Evolutionary conservation across 352 stramenopile species (phyloP).

Genomic region (Phytophthora citricola): DNA sequence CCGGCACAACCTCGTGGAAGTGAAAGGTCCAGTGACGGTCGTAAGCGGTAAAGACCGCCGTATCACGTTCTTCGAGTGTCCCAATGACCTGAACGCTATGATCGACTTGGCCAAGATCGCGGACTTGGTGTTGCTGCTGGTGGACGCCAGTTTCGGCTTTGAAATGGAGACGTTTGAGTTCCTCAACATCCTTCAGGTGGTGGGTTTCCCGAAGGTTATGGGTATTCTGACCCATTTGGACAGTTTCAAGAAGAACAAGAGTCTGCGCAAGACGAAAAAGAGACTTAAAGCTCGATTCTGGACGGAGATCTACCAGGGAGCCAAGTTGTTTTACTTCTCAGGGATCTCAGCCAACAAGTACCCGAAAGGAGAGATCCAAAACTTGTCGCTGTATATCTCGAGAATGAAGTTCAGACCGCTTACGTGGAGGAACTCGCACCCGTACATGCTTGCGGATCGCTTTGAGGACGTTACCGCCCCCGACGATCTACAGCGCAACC

Average conservation of each 20-base stretch:
- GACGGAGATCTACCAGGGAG: constrained; percentile 97
- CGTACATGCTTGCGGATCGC: constrained; percentile 98
- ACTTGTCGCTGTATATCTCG: constrained; percentile 97
- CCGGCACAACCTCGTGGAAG: constrained; percentile 96
- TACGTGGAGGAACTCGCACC: constrained; percentile 99
- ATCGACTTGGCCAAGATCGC: constrained; percentile 98
- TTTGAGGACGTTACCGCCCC: constrained; percentile 98
- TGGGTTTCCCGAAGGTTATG: constrained; percentile 95
- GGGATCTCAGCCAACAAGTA: constrained; percentile 99
- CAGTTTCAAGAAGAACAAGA: constrained; percentile 98
- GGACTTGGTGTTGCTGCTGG: constrained; percentile 98
- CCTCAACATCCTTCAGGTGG: constrained; percentile 98
- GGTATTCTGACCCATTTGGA: constrained; percentile 99
- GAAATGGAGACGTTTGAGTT: constrained; percentile 99
- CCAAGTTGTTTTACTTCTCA: constrained; percentile 98
- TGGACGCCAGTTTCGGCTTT: constrained; percentile 99
- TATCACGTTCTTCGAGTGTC: constrained; percentile 99
- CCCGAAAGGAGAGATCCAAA: constrained; percentile 98
- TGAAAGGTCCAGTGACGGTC: constrained; percentile 99
- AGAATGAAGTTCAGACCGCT: constrained; percentile 98
- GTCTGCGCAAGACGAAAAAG: constrained; percentile 98
- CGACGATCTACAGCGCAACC: constrained; percentile 94
- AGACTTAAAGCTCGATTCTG: constrained; percentile 99
- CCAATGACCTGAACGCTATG: constrained; percentile 94
- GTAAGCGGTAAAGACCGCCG: constrained; percentile 97